Percentiles rank a stretch among this genome's conserved stretches.
These are phyloP conservation scores for Volvox carteri DNA, from an alignment of 163 green algal species.

Conservation along the genomic window DNA sequence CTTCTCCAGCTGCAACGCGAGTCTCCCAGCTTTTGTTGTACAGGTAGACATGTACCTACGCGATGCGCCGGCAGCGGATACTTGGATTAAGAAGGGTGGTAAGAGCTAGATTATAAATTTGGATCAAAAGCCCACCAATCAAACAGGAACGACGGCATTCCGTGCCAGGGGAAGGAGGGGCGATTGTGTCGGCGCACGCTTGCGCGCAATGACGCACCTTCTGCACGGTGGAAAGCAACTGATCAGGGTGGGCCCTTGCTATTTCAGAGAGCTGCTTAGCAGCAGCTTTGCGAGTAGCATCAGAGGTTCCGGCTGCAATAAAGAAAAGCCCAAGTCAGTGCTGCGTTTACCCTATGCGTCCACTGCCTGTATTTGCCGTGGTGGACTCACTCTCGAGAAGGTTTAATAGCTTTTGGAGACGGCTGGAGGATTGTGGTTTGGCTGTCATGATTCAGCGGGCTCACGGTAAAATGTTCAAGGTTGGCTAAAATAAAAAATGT, in stretches of 20 bases:
- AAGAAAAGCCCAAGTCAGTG: neutral
- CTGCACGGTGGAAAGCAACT: slow-evolving; percentile 79
- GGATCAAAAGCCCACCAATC: neutral
- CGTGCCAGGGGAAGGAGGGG: neutral
- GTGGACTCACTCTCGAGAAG: slow-evolving; percentile 84
- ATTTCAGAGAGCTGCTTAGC: slow-evolving; percentile 85
- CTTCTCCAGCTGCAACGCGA: slow-evolving; percentile 79
- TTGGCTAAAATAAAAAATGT: neutral
- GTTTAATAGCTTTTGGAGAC: slow-evolving; percentile 86
- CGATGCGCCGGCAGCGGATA: too few species aligned
- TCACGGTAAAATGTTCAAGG: neutral
- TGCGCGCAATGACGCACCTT: slow-evolving; percentile 68
- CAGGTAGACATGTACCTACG: slow-evolving; percentile 74
- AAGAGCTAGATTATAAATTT: neutral
- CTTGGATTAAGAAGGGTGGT: neutral
- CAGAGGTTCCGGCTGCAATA: slow-evolving; percentile 76
- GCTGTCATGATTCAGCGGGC: neutral
- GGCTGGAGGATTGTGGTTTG: slow-evolving; percentile 52
- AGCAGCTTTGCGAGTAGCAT: slow-evolving; percentile 80
- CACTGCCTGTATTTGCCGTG: neutral
- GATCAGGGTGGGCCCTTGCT: slow-evolving; percentile 78
- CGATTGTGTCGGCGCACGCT: slow-evolving; percentile 33
- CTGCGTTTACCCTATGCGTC: neutral
- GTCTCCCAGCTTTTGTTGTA: slow-evolving; percentile 85
- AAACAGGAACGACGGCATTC: neutral